Conservation (phyloP, 139 green algal species). For the Edaphochlamys debaryana region DNA sequence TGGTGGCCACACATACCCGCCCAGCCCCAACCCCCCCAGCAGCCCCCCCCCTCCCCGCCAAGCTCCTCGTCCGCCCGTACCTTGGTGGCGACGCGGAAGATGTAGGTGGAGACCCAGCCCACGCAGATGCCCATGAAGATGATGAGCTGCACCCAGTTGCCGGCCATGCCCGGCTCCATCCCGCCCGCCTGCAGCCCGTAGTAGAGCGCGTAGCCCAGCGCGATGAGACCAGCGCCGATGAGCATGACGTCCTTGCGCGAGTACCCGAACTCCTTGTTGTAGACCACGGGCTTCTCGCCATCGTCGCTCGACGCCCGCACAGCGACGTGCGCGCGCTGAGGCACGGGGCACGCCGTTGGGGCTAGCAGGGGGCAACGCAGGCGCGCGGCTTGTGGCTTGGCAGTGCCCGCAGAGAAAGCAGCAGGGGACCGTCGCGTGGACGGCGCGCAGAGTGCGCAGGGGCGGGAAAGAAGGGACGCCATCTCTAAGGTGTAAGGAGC, state of each 20-base stretch:
- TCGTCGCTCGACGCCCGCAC: not conserved
- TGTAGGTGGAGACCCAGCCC: slow-evolving; percentile 89
- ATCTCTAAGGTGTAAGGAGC: too few species aligned
- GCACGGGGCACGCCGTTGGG: too few species aligned
- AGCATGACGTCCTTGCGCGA: slow-evolving; percentile 91
- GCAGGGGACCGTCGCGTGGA: not conserved
- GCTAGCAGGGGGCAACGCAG: too few species aligned
- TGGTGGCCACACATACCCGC: too few species aligned
- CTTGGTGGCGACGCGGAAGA: slow-evolving; percentile 97
- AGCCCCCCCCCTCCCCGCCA: too few species aligned
- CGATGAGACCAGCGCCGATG: slow-evolving; percentile 84
- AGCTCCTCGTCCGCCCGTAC: too few species aligned
- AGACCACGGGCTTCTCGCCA: slow-evolving; percentile 42
- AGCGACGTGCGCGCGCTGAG: too few species aligned
- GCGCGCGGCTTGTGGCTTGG: too few species aligned
- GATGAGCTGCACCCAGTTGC: slow-evolving; percentile 89
- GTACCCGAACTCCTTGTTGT: slow-evolving; percentile 93
- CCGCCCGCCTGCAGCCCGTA: slow-evolving; percentile 87
- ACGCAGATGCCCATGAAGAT: slow-evolving; percentile 90
- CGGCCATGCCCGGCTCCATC: slow-evolving; percentile 79
- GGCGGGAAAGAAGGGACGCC: not conserved
- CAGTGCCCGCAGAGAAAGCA: not conserved
- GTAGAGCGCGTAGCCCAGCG: slow-evolving; percentile 82
- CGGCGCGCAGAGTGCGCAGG: not conserved
- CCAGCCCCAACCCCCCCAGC: too few species aligned